Conservation (phyloP, 169 alveolate genomes). For the Plasmodium knowlesi region DNA sequence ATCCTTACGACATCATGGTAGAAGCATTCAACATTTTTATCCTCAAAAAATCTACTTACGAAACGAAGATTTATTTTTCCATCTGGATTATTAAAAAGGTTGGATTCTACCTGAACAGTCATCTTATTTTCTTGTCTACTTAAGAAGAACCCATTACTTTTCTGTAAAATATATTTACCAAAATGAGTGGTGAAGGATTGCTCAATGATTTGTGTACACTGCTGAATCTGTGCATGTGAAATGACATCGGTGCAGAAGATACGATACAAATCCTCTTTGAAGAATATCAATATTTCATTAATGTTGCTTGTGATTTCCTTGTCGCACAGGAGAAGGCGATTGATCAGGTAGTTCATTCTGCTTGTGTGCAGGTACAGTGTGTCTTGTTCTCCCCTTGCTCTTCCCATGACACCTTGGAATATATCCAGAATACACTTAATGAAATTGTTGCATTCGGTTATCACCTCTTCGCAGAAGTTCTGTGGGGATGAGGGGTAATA, state of each 20-base stretch:
- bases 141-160: neutral
- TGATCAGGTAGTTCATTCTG: slow-evolving; percentile 23
- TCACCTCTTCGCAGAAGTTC: slow-evolving; percentile 60
- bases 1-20: neutral
- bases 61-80: neutral
- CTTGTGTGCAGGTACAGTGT: neutral
- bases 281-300: slow-evolving; percentile 13
- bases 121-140: neutral
- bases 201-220: slow-evolving; percentile 3
- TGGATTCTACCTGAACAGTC: neutral
- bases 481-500: neutral
- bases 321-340: slow-evolving; percentile 27
- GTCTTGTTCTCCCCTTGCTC: neutral
- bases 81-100: neutral
- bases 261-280: slow-evolving; percentile 21
- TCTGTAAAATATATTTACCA: neutral
- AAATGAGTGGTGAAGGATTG: neutral
- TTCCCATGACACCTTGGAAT: slow-evolving; percentile 3
- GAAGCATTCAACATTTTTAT: neutral
- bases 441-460: slow-evolving; percentile 42
- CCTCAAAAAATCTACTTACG: slow-evolving; percentile 1
- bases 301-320: slow-evolving; percentile 6
- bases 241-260: slow-evolving; percentile 8
- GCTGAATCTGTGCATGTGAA: neutral
- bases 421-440: slow-evolving; percentile 12